Conservation (phyloP, 345 rosid genomes). For the Eucalyptus dawsonii region DNA sequence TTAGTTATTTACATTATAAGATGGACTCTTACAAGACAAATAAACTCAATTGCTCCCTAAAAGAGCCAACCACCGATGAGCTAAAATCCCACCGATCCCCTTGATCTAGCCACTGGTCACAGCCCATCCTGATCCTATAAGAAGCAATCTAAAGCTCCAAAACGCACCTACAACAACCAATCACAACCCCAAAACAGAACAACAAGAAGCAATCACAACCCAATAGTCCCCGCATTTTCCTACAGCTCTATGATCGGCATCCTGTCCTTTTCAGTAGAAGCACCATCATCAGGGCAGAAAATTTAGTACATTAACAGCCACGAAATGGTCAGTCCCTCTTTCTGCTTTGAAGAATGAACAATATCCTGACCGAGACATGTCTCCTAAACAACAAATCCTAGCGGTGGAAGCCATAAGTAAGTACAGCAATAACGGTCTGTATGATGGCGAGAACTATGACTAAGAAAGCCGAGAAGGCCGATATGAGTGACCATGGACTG, state of each 20-base stretch:
- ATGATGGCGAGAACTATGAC: not conserved
- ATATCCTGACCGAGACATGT: not conserved
- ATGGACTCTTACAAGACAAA: no score
- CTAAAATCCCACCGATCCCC: not conserved
- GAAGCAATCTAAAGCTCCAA: not conserved
- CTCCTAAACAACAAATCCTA: not conserved
- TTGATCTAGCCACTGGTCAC: not conserved
- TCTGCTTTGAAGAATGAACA: not conserved
- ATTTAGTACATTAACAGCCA: not conserved
- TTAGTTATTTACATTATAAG: no score
- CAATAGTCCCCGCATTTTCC: not conserved
- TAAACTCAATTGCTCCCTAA: no score
- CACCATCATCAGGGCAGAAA: not conserved
- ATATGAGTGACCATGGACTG: not conserved
- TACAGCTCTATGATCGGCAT: not conserved
- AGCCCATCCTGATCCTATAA: not conserved
- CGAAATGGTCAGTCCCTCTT: not conserved
- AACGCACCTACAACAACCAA: not conserved
- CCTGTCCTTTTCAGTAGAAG: not conserved
- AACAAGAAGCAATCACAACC: not conserved
- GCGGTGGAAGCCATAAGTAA: fast-evolving
- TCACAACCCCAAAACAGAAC: not conserved
- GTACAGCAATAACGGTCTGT: not conserved
- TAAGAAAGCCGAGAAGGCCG: not conserved
- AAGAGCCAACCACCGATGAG: not conserved